A percentile compares a stretch with the other conserved stretches of the same genome.
Conservation (phyloP, 2,329 filamentous ascomycete genomes). For the Nectriaceae sp. region DNA sequence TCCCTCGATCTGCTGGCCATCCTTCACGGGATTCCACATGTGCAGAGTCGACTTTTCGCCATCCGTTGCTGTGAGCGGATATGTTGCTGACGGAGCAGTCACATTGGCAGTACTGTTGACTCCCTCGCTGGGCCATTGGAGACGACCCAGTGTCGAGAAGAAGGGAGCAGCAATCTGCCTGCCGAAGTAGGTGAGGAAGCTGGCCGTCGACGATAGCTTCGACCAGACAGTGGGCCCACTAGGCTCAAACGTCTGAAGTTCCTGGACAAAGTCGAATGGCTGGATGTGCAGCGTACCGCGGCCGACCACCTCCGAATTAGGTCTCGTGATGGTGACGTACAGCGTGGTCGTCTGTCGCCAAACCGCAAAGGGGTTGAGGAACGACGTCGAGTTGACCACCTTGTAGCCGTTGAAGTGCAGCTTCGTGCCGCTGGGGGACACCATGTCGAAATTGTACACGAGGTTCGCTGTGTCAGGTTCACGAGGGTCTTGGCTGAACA, state of each 20-base stretch:
- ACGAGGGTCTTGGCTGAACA: conserved; percentile 57
- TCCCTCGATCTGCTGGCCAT: background rate
- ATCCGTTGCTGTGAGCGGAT: conserved; percentile 52
- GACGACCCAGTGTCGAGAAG: conserved; percentile 19
- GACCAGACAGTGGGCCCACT: conserved; percentile 13
- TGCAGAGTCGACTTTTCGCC: conserved; percentile 54
- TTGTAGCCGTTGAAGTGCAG: conserved; percentile 65
- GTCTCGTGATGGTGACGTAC: conserved; percentile 59
- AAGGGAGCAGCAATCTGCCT: conserved; percentile 12
- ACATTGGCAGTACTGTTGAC: conserved; percentile 4
- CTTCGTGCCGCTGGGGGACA: conserved; percentile 50
- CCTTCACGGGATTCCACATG: conserved; percentile 55
- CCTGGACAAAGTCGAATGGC: conserved; percentile 53
- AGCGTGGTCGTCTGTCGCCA: conserved; percentile 65
- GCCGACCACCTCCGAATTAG: conserved; percentile 39
- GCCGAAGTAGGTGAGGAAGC: conserved; percentile 13
- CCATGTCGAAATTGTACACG: conserved; percentile 63
- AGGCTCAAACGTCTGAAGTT: conserved; percentile 54
- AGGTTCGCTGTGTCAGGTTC: conserved; percentile 60
- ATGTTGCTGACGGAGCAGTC: conserved; percentile 38
- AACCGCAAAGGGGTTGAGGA: conserved; percentile 56
- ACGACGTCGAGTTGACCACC: conserved; percentile 60
- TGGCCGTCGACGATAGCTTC: conserved; percentile 1
- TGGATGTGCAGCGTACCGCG: conserved; percentile 61
- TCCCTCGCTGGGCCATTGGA: conserved; percentile 17